phyloP scores from a whole-genome alignment of 2,329 filamentous ascomycete genomes.

The Pleurostoma richardsiae region DNA sequence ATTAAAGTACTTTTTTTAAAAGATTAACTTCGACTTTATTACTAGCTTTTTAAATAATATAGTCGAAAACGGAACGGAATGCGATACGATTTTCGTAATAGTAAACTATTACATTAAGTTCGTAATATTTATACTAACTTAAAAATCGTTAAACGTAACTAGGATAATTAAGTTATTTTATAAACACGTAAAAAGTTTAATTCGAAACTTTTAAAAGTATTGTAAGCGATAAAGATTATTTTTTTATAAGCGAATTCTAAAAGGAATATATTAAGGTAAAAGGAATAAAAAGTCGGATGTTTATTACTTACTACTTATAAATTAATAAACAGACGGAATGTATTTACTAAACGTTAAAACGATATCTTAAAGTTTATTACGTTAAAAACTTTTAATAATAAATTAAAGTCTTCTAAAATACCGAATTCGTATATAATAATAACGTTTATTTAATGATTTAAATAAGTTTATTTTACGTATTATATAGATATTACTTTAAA shows the following conservation, averaged over 20 bases:
- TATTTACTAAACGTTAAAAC: background rate
- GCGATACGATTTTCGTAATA: background rate
- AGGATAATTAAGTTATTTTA: slow-evolving; percentile 8
- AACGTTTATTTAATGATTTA: background rate
- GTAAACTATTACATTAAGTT: background rate
- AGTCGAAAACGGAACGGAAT: background rate
- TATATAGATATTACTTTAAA: background rate
- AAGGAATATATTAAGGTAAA: slow-evolving; percentile 2
- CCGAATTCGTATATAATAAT: background rate
- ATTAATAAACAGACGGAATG: slow-evolving; percentile 1
- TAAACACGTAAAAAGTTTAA: slow-evolving; percentile 5
- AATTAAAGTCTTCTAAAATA: too few species aligned
- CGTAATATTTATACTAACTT: background rate
- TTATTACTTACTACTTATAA: slow-evolving; percentile 3
- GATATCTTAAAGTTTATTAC: background rate
- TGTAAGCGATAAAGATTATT: slow-evolving; percentile 1
- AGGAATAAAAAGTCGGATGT: slow-evolving; percentile 5
- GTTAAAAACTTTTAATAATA: background rate
- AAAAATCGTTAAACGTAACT: background rate
- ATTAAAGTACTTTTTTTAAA: background rate
- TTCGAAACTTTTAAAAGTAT: slow-evolving; percentile 5
- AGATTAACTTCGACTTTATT: slow-evolving; percentile 1
- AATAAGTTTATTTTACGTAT: background rate
- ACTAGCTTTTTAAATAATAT: background rate
- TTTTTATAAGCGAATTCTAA: background rate